These are phyloP conservation scores for Periconia macrospinosa DNA, from an alignment of 2,329 filamentous ascomycete genomes.

Conservation along the genomic window DNA sequence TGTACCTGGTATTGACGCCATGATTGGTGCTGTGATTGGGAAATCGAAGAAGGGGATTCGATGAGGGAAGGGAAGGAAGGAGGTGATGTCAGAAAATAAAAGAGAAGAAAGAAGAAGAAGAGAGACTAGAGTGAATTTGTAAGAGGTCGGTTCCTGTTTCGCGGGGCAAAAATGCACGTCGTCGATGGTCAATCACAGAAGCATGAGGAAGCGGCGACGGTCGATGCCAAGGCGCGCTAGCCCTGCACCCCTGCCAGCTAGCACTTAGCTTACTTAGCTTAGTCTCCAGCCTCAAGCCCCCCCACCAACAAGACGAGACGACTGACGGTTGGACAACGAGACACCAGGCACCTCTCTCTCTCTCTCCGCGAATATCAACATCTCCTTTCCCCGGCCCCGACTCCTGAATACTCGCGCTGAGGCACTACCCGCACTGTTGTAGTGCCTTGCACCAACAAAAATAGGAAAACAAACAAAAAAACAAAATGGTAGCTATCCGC, in stretches of 20 bases:
- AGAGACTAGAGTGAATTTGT: background rate
- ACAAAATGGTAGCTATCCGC: conserved; percentile 29
- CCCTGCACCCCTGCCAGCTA: conserved; percentile 16
- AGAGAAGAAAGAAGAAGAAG: conserved; percentile 9
- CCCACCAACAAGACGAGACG: conserved; percentile 11
- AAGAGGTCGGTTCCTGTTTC: conserved; percentile 26
- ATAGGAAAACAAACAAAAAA: conserved; percentile 11
- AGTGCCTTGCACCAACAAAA: conserved; percentile 15
- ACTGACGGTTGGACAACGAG: too few relatives aligned
- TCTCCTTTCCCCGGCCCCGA: conserved; percentile 4
- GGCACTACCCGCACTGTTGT: conserved; percentile 3
- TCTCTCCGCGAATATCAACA: conserved; percentile 26
- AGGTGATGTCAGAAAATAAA: conserved; percentile 18
- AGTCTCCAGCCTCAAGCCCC: conserved; percentile 31
- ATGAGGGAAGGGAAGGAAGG: conserved; percentile 2
- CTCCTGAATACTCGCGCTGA: too few relatives aligned
- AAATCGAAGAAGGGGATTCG: background rate
- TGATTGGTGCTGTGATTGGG: conserved; percentile 15
- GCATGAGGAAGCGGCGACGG: conserved; percentile 26
- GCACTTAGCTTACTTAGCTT: too few relatives aligned
- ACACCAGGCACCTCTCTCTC: conserved; percentile 13
- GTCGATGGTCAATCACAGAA: conserved; percentile 25
- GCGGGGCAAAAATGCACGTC: too few relatives aligned
- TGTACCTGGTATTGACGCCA: conserved; percentile 43
- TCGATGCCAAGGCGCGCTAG: conserved; percentile 17